Conservation (phyloP, 495 filamentous ascomycete species). For the Lepidopterella palustris region DNA sequence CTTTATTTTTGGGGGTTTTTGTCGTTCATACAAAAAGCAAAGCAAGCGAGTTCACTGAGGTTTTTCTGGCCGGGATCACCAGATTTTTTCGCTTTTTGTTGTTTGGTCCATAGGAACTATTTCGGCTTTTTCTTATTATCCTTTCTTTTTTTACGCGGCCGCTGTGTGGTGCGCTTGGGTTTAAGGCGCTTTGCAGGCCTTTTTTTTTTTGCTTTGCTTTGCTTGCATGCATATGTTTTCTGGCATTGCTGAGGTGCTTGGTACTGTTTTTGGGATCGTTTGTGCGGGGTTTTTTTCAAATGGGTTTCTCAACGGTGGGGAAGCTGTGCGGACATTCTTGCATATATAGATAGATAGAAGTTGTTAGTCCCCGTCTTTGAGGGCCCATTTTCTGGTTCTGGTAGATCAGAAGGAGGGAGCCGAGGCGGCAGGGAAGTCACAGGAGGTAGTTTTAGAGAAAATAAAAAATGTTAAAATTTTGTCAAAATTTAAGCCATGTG, state of each 20-base stretch:
- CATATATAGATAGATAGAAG: slow-evolving; percentile 5
- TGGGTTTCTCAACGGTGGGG: background rate
- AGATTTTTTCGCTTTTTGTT: background rate
- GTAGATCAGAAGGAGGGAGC: no score
- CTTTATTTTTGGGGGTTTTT: background rate
- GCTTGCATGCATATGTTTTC: background rate
- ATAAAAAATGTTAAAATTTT: no score
- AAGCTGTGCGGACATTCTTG: slow-evolving; percentile 1
- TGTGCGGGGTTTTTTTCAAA: background rate
- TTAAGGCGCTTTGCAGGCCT: background rate
- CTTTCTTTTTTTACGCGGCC: background rate
- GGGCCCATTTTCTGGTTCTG: no score
- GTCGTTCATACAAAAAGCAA: background rate
- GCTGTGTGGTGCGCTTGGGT: background rate
- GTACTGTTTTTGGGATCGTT: background rate
- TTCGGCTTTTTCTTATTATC: background rate
- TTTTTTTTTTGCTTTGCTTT: background rate
- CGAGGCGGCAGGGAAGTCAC: no score
- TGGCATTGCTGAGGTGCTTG: slow-evolving; percentile 1
- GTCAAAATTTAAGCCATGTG: no score
- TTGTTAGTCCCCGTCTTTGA: no score
- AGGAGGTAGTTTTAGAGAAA: no score
- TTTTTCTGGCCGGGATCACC: background rate
- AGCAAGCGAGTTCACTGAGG: background rate
- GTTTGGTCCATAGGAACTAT: background rate